These are phyloP conservation scores for Tetracentron sinense DNA, from an alignment of 164 flowering plant genomes.

Conservation along the genomic window DNA sequence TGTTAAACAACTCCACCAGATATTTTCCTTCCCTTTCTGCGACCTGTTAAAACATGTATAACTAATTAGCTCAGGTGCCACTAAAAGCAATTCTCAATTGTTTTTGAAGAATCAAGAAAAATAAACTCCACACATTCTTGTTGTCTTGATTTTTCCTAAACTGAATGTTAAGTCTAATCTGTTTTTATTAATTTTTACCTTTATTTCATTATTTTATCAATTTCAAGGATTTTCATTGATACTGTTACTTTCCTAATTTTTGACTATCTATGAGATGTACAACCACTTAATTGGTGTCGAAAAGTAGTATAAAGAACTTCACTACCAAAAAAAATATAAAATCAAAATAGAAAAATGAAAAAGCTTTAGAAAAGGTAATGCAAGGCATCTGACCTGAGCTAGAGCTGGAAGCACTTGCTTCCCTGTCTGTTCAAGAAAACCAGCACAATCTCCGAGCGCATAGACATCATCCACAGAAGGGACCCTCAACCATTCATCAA, in stretches of 20 bases:
- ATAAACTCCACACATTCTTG: neutral
- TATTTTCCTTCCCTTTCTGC: constrained; percentile 87
- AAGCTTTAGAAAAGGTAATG: no score
- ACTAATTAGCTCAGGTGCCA: neutral
- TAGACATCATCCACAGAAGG: constrained; percentile 87
- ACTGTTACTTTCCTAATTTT: no score
- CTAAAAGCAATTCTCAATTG: neutral
- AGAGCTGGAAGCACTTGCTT: constrained; percentile 82
- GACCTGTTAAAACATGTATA: constrained; percentile 36
- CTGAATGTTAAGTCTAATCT: neutral
- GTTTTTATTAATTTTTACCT: neutral
- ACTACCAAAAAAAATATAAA: neutral
- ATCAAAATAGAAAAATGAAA: neutral
- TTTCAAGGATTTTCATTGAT: no score
- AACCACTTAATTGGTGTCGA: no score
- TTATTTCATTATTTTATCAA: no score
- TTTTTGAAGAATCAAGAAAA: neutral
- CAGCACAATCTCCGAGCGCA: constrained; percentile 91
- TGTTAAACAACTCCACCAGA: constrained; percentile 53
- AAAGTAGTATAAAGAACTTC: no score
- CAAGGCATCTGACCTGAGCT: constrained; percentile 60
- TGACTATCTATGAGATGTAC: no score
- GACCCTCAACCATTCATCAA: constrained; percentile 78
- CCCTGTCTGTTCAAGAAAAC: constrained; percentile 77
- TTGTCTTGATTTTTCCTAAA: neutral